phyloP scores from a whole-genome alignment of 176 grass and related monocot species.

The Carex kokanica region DNA sequence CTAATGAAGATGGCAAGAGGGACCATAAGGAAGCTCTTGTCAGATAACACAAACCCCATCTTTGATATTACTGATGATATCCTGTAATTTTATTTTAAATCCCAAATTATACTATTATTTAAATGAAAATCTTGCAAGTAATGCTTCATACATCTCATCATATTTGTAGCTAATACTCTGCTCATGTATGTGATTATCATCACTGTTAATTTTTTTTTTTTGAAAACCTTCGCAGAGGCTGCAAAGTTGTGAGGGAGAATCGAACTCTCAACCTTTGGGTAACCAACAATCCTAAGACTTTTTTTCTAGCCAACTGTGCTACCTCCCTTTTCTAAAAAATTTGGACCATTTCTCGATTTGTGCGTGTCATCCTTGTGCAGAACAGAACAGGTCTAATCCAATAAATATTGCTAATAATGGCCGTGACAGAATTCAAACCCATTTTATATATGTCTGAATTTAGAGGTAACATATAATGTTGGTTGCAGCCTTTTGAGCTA shows the following conservation, averaged over 20 bases:
- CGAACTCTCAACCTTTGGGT: no score
- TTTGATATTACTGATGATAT: constrained; percentile 98
- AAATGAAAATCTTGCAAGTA: background rate
- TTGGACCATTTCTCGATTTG: no score
- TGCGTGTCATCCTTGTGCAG: no score
- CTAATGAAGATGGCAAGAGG: constrained; percentile 79
- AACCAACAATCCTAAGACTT: no score
- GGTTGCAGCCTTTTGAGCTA: background rate
- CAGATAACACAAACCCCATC: constrained; percentile 91
- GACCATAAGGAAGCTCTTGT: constrained; percentile 81
- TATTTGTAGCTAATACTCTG: background rate
- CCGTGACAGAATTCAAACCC: background rate
- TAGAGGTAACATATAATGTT: background rate
- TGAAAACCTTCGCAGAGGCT: no score
- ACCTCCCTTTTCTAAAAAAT: no score
- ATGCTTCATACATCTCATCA: background rate
- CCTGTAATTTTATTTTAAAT: constrained; percentile 29
- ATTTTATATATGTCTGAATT: background rate
- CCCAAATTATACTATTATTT: background rate
- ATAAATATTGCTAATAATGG: background rate
- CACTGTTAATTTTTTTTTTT: no score
- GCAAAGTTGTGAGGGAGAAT: no score
- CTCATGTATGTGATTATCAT: no score
- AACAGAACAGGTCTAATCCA: background rate
- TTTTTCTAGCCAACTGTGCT: no score